Base-by-base conservation (phyloP, 1,284 basidiomycete species). In the Heterobasidion occidentale region DNA sequence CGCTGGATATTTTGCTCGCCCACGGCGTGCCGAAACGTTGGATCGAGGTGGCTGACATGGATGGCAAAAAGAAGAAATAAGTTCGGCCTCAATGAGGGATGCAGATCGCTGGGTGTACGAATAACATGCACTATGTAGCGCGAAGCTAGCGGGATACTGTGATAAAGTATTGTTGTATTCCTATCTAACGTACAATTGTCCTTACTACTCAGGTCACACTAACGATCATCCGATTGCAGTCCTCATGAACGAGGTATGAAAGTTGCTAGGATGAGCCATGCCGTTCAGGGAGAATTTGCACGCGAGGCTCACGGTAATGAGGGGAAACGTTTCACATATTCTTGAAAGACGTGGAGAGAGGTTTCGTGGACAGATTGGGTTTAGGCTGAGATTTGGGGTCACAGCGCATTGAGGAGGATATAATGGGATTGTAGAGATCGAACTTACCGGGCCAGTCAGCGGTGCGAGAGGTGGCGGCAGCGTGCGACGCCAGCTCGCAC, bases 21-120 rank as follows among this genome's bases (percentile, higher is more conserved):
- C 80, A 80, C 59, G 90, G 92, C 0, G 80, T 94, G 44, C 90
- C 92, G 20, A 88, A 86, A 71, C 78, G 77, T 64, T 94, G 88
- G 85, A 86, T 94, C 56, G 80, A 83, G 64, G 71, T 77, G 2
- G 68, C 65, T 3, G 81, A 81, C 60, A 51, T 70, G 15, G 70
- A 56, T 35, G 55, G 59, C 58, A 68, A 73, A 60, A 78, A 78
- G 69, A 77, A 78, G 65, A 63, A 27, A 50, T 73, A 27, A 27
- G 27, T 6, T 27, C 27, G 5, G 27, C 27, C 27, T 27, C 27
- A 27, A 27, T 27, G 27, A 27, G 27, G 4, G 27, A 27, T 27
- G 27, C 27, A 27, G 27, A 27, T 5, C 27, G 27, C 27, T 27
- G 27, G 27, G 27, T 27, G 27, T 27, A 27, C 5, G 27, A 27